Percentiles rank a stretch among this genome's conserved stretches.
phyloP scores from a whole-genome alignment of 148 eudicot species.

The Silene conica region DNA sequence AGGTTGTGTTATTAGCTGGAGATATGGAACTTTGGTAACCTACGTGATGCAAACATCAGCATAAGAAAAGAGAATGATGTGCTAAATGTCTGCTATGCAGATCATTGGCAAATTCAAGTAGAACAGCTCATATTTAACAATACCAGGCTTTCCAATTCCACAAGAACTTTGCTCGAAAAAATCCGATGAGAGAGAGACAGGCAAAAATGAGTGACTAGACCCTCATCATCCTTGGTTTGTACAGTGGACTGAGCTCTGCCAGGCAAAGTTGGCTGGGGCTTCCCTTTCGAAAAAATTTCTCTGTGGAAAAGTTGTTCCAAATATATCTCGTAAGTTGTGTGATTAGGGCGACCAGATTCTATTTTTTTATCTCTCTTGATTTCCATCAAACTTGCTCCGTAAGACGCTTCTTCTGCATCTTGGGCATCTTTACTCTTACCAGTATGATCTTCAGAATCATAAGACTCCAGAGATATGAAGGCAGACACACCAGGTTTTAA shows the following conservation, averaged over 20 bases:
- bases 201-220: slow-evolving; percentile 90
- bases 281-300: slow-evolving; percentile 57
- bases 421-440: slow-evolving; percentile 30
- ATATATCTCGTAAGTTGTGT: slow-evolving; percentile 59
- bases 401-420: slow-evolving; percentile 39
- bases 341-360: slow-evolving; percentile 50
- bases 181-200: slow-evolving; percentile 84
- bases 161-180: slow-evolving; percentile 68
- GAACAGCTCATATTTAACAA: slow-evolving; percentile 3
- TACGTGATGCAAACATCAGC: slow-evolving; percentile 22
- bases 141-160: slow-evolving; percentile 84
- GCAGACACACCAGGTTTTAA: slow-evolving; percentile 66
- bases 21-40: slow-evolving; percentile 71
- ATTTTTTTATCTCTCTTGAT: slow-evolving; percentile 25
- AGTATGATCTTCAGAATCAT: slow-evolving; percentile 38
- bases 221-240: slow-evolving; percentile 49
- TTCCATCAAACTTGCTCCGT: slow-evolving; percentile 35
- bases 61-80: slow-evolving; percentile 1
- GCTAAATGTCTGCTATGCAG: background rate
- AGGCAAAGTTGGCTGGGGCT: slow-evolving; percentile 38
- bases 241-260: slow-evolving; percentile 40
- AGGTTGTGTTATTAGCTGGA: slow-evolving; percentile 74
- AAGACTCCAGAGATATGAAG: slow-evolving; percentile 65
- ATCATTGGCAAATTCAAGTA: background rate
- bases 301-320: slow-evolving; percentile 77